Base-by-base conservation (phyloP, 495 filamentous ascomycete genomes). In the Penicillium simplicissimum region DNA sequence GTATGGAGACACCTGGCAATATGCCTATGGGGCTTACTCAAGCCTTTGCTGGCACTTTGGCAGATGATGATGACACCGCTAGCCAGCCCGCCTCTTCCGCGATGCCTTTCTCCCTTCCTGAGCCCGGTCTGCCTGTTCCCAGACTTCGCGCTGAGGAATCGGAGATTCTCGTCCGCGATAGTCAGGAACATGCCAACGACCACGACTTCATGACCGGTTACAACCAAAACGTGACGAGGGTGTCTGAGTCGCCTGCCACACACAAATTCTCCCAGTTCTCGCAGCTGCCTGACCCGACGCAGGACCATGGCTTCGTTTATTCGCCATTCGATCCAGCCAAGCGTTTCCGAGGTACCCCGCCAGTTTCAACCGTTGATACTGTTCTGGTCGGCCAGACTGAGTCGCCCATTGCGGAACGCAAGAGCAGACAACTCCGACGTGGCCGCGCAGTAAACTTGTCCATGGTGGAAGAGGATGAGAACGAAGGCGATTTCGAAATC, bases 41-140 rank as follows among this genome's bases (percentile, higher is more conserved):
- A 71, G 91, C 92, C 55, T 97, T 96, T 71, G 89, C 90, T n/a
- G 92, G 90, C 28, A 97, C 93, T 2, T 88, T 97, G 84, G 90
- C 87, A 52, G 85, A 90, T 35, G 85, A 84, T 47, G 85, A 84
- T 40, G 66, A 79, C 28, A 63, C 67, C 6, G 67, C 67, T 34
- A 70, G 65, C 55, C 68, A 63, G 66, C 58, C 57, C 52, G 81
- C 79, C 47, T 79, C 80, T 19, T 57, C 85, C 33, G 77, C 78
- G 15, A 82, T 88, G 37, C 68, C 64, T 0, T 69, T 70, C 45
- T 72, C 75, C 3, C 69, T 87, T 10, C 84, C 87, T 5, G 82
- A 85, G 15, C 85, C 85, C 17, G 77, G 78, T 2, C 74, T 74
- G 1, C 77, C 81, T 54, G 62, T 71, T 37, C 73, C 77, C 33